These are phyloP conservation scores for Emmonsia crescens DNA, from an alignment of 2,329 filamentous ascomycete species.

Conservation along the genomic window DNA sequence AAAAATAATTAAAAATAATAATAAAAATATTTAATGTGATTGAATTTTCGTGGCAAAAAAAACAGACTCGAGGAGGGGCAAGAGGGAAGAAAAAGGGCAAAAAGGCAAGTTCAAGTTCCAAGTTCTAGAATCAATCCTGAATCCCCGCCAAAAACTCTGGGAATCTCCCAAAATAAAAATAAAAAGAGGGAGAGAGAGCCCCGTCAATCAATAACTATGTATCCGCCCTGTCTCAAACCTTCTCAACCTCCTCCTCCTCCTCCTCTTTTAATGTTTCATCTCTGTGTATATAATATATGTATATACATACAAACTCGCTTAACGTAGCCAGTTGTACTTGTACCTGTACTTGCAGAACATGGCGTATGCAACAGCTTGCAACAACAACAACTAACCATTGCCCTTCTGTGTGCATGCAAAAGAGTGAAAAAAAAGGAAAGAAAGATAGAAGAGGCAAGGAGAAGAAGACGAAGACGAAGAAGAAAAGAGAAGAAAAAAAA, in stretches of 20 bases:
- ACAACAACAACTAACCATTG: neutral
- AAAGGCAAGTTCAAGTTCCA: no score
- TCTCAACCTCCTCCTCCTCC: neutral
- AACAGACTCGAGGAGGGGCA: neutral
- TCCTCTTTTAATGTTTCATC: neutral
- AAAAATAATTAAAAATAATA: neutral
- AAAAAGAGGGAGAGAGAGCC: no score
- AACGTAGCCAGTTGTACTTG: neutral
- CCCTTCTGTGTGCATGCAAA: neutral
- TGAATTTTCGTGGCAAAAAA: slow-evolving; percentile 4
- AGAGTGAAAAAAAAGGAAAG: neutral
- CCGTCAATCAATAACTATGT: no score
- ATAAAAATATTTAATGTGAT: neutral
- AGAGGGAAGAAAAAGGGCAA: neutral
- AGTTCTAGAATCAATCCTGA: no score
- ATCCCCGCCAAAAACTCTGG: neutral
- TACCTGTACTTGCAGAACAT: neutral
- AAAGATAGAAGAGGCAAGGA: neutral
- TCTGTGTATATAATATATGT: no score
- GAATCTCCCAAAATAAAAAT: no score
- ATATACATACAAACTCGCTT: no score
- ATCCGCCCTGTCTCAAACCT: no score
- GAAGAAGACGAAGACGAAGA: neutral
- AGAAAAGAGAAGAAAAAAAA: neutral
- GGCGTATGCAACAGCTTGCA: neutral